These are phyloP conservation scores for Pneumocystis wakefieldiae DNA, from an alignment of 1,139 yeast species.

Conservation along the genomic window DNA sequence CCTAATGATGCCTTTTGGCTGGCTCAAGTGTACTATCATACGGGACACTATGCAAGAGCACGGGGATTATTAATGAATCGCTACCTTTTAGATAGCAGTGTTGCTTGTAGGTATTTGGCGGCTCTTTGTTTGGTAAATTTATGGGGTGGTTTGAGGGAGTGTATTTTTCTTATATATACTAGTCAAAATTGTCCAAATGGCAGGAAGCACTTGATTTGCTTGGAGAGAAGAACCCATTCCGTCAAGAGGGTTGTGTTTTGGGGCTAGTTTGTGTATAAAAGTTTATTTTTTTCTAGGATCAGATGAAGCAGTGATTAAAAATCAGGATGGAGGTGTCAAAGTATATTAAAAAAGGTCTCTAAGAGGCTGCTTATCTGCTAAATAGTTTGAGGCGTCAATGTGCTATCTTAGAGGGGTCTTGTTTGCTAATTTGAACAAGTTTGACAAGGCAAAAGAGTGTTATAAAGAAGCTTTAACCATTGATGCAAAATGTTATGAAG, in stretches of 20 bases:
- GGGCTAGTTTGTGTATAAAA: too few relatives aligned
- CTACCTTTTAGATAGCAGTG: constrained; percentile 31
- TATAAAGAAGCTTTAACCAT: constrained; percentile 74
- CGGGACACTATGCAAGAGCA: constrained; percentile 69
- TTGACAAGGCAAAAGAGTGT: constrained; percentile 75
- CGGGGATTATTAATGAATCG: constrained; percentile 39
- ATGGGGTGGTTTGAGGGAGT: background rate
- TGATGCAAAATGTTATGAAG: constrained; percentile 88
- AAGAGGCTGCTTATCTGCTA: constrained; percentile 23
- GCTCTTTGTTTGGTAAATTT: constrained; percentile 44
- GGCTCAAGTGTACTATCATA: constrained; percentile 69
- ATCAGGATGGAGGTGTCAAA: constrained; percentile 15
- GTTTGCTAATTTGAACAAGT: constrained; percentile 68
- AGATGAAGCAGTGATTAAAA: constrained; percentile 6
- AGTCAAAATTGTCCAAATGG: constrained; percentile 55
- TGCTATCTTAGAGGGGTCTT: constrained; percentile 75
- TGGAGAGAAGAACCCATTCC: constrained; percentile 71
- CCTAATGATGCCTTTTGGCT: constrained; percentile 94
- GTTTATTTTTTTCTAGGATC: background rate
- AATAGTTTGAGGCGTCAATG: constrained; percentile 73
- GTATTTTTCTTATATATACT: background rate
- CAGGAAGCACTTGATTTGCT: constrained; percentile 81
- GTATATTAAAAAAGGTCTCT: background rate
- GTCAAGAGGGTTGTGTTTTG: constrained; percentile 1
- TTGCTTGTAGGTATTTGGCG: constrained; percentile 69